Evolutionary conservation across 1,284 basidiomycete genomes (phyloP).

Genomic region (Ceratobasidium sp.): DNA sequence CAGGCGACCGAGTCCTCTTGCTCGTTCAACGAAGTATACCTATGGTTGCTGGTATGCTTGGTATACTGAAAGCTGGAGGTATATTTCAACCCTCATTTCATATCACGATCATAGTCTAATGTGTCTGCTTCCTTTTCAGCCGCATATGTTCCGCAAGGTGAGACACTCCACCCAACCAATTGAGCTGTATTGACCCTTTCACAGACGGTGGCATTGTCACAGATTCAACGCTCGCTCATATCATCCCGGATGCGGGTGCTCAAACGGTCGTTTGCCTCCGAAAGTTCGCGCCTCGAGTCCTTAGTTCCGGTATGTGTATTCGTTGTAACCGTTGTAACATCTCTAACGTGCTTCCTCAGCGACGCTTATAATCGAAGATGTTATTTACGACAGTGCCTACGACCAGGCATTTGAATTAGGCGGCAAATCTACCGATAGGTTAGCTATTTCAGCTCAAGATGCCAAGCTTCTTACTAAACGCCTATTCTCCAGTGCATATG

Average conservation of each 20-base stretch:
- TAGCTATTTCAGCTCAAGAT: slow-evolving; percentile 49
- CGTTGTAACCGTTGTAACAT: slow-evolving; percentile 53
- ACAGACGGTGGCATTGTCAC: slow-evolving; percentile 69
- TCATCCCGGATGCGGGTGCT: slow-evolving; percentile 64
- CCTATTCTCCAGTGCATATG: slow-evolving; percentile 64
- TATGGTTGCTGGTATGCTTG: slow-evolving; percentile 69
- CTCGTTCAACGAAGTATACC: slow-evolving; percentile 67
- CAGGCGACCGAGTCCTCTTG: slow-evolving; percentile 66
- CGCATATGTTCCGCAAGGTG: slow-evolving; percentile 64
- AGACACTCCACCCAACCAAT: background rate
- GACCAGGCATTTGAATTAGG: slow-evolving; percentile 53
- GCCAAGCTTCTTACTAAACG: slow-evolving; percentile 52
- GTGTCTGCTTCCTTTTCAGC: background rate
- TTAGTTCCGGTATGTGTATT: slow-evolving; percentile 47
- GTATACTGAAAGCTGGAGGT: slow-evolving; percentile 67
- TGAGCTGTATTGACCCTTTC: background rate
- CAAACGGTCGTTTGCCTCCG: slow-evolving; percentile 62
- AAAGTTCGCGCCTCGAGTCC: slow-evolving; percentile 63
- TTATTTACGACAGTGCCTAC: slow-evolving; percentile 51
- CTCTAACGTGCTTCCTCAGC: background rate
- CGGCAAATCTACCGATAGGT: slow-evolving; percentile 32
- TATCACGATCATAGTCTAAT: background rate
- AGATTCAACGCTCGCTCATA: slow-evolving; percentile 66
- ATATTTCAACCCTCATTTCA: slow-evolving; percentile 1
- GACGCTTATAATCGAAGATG: slow-evolving; percentile 60